phyloP scores from a whole-genome alignment of 73 alveolate species.

The Paramecium pentaurelia region DNA sequence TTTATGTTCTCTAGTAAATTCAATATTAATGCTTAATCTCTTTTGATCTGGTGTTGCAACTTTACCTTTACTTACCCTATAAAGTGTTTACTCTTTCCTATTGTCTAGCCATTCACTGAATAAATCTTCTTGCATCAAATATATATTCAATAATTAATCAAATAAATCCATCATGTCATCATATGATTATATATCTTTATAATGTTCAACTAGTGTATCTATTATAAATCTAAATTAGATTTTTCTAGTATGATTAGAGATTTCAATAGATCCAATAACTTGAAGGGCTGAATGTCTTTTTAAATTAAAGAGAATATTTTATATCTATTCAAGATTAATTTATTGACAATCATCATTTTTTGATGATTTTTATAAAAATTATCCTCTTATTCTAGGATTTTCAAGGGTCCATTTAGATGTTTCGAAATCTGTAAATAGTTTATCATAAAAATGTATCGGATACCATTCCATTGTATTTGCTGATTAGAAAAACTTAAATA shows the following conservation, averaged over 20 bases:
- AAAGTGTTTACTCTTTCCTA: not conserved
- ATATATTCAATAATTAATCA: not conserved
- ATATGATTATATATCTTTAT: not conserved
- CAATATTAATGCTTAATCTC: not conserved
- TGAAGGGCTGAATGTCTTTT: not conserved
- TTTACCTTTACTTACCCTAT: not conserved
- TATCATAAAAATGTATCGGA: not conserved
- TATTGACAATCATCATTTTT: not conserved
- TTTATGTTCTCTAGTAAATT: not conserved
- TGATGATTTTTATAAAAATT: not conserved
- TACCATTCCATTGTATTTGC: not conserved
- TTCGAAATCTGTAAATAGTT: slow-evolving; percentile 19
- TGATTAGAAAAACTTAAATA: not conserved
- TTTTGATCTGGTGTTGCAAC: not conserved
- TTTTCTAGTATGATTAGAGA: not conserved
- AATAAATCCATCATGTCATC: slow-evolving; percentile 22
- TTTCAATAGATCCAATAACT: not conserved
- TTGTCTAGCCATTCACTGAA: not conserved
- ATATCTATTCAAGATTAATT: not conserved
- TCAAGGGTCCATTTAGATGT: not conserved
- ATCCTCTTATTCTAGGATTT: not conserved
- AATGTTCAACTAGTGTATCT: not conserved
- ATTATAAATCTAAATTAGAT: not conserved
- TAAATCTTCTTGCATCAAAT: not conserved
- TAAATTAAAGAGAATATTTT: not conserved